Evolutionary conservation across 768 basidiomycete species (phyloP), one percentile per base, ranked within the genome.

Genomic region (Gelatoporia subvermispora): DNA sequence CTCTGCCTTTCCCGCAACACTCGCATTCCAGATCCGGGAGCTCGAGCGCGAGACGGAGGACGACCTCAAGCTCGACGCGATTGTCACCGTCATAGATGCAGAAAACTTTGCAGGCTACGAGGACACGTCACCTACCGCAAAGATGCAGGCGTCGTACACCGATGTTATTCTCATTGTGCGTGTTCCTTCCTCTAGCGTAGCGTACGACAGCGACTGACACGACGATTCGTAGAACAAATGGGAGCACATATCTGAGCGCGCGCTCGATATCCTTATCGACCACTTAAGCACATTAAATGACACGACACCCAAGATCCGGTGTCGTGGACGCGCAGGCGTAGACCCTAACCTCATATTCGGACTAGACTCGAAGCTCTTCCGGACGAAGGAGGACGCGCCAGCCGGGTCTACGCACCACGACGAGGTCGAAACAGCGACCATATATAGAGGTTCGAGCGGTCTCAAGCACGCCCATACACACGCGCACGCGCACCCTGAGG

Each of bases 31-130:
- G 61, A 91, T 97, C 48, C 84, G 91, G 35, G 86, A 94, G 63
- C 72, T 97, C 20, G 93, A 93, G 64, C 78, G 76, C 35, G 81
- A 93, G 62, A 91, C 87, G 2, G 61, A 72, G 17, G 76, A 80
- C 10, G 88, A 84, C 41, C 77, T 97, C 62, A 82, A 80, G 60
- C 73, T 97, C 22, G 94, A 97, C 58, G 87, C 89, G 0, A 94
- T 96, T 49, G 74, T 93, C 35, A 97, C 94, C 1, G 93, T 95
- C 18, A 72, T 97, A 41, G 88, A 91, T 61, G 88, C 90, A 1
- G 89, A 91, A 66, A 95, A 95, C 65, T 97, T 97, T 64, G 65
- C 71, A 13, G 93, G 93, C 3, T 96, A 96, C 65, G 93, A 96
- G 60, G 94, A 97, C 61, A 85, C 81, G 0, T 91, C 88, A 7